Evolutionary conservation across 495 filamentous ascomycete genomes (phyloP).

Genomic region (Penicillium turbatum): DNA sequence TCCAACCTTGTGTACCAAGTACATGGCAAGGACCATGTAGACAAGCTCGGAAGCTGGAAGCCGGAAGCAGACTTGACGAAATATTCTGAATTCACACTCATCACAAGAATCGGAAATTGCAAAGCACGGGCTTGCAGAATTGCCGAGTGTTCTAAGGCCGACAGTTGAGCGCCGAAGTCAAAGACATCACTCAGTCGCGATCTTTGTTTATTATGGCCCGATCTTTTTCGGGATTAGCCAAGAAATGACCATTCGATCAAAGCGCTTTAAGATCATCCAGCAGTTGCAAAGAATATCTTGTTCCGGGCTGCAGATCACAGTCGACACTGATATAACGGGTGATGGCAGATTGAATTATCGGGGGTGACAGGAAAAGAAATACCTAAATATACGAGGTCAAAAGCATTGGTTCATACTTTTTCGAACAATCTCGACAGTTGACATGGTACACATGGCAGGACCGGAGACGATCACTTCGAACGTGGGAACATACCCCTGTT

Average conservation of each 20-base stretch:
- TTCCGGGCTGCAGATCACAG: conserved; percentile 15
- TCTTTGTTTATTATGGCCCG: not conserved
- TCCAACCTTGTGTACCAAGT: too few species aligned
- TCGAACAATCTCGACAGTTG: not conserved
- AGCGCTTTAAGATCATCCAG: not conserved
- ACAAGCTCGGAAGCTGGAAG: not conserved
- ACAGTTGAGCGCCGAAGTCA: not conserved
- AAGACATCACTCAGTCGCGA: not conserved
- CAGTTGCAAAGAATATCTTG: conserved; percentile 10
- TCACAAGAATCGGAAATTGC: conserved; percentile 4
- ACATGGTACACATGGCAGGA: not conserved
- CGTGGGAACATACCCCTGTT: not conserved
- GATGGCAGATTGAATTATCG: conserved; percentile 7
- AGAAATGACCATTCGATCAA: not conserved
- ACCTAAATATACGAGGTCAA: not conserved
- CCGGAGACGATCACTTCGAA: not conserved
- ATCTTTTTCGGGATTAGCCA: not conserved
- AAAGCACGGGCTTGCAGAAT: conserved; percentile 1
- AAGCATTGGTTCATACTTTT: not conserved
- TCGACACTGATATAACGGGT: conserved; percentile 11
- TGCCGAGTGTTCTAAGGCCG: not conserved
- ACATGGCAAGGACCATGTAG: too few species aligned
- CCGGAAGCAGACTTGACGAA: not conserved
- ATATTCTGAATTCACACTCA: not conserved
- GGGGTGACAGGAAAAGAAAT: not conserved